Percentiles rank a stretch among this genome's conserved stretches.
These are phyloP conservation scores for Diplosphaera chodatii DNA, from an alignment of 139 green algal genomes.

Conservation along the genomic window DNA sequence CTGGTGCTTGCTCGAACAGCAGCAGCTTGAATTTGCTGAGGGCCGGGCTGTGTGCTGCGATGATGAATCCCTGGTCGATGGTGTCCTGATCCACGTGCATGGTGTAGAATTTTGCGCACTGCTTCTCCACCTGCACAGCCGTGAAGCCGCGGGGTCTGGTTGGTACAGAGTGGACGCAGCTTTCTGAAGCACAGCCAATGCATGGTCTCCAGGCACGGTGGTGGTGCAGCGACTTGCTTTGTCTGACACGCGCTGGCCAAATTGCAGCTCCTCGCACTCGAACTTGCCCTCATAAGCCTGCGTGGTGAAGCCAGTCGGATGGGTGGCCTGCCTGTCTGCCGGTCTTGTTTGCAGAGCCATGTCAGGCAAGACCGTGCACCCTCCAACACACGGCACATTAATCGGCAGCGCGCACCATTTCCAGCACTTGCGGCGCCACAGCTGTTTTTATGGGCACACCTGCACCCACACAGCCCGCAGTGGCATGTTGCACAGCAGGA, in stretches of 20 bases:
- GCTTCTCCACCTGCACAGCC: constrained; percentile 24
- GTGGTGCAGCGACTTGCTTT: too few relatives aligned
- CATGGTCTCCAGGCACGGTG: too few relatives aligned
- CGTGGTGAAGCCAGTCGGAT: too few relatives aligned
- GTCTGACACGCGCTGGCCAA: neutral
- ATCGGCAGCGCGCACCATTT: neutral
- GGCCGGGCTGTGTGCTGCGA: constrained; percentile 7
- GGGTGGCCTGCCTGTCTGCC: too few relatives aligned
- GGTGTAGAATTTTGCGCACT: constrained; percentile 5
- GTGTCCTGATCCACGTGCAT: constrained; percentile 10
- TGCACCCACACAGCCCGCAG: too few relatives aligned
- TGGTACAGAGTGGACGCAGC: too few relatives aligned
- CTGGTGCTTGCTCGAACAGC: constrained; percentile 12
- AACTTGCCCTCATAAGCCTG: neutral
- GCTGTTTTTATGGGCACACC: constrained; percentile 25
- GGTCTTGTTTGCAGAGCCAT: too few relatives aligned
- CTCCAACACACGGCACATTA: too few relatives aligned
- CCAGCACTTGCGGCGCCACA: constrained; percentile 11
- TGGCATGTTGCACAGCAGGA: too few relatives aligned
- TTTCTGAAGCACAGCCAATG: too few relatives aligned
- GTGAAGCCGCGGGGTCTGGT: too few relatives aligned
- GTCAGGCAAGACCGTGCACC: too few relatives aligned
- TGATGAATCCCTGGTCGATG: constrained; percentile 15
- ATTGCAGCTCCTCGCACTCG: neutral
- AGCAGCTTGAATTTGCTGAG: constrained; percentile 29